A percentile compares a stretch with the other conserved stretches of the same genome.
phyloP scores from a whole-genome alignment of 495 filamentous ascomycete genomes.

The Podospora tetraspora region DNA sequence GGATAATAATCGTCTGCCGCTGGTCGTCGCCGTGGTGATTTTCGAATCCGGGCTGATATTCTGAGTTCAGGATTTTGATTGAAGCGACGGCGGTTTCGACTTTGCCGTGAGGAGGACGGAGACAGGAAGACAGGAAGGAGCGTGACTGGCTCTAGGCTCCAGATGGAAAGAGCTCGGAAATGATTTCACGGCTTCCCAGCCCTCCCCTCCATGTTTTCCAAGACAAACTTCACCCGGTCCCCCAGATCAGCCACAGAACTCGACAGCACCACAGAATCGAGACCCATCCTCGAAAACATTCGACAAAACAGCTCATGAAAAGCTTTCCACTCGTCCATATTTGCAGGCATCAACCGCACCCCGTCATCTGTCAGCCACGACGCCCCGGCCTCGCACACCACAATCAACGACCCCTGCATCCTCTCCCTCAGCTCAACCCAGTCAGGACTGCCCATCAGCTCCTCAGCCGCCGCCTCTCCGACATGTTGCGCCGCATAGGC shows the following conservation, averaged over 20 bases:
- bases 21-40: too few species aligned
- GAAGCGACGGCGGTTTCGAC: too few species aligned
- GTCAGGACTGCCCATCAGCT: constrained; percentile 22
- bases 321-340: constrained; percentile 34
- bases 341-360: constrained; percentile 45
- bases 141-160: too few species aligned
- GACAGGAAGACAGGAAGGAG: too few species aligned
- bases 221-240: constrained; percentile 23
- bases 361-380: constrained; percentile 47
- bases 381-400: constrained; percentile 42
- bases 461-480: constrained; percentile 26
- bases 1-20: not conserved
- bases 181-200: too few species aligned
- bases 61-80: too few species aligned
- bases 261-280: constrained; percentile 27
- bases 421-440: constrained; percentile 35
- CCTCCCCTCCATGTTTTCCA: not conserved
- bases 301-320: constrained; percentile 31
- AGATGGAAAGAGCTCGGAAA: too few species aligned
- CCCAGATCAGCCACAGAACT: constrained; percentile 6
- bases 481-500: constrained; percentile 41
- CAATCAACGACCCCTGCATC: constrained; percentile 36
- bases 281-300: constrained; percentile 18
- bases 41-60: too few species aligned
- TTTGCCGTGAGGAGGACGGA: too few species aligned